Evolutionary conservation across 306 rosid genomes (phyloP).

Genomic region (Herpetospermum pedunculosum): DNA sequence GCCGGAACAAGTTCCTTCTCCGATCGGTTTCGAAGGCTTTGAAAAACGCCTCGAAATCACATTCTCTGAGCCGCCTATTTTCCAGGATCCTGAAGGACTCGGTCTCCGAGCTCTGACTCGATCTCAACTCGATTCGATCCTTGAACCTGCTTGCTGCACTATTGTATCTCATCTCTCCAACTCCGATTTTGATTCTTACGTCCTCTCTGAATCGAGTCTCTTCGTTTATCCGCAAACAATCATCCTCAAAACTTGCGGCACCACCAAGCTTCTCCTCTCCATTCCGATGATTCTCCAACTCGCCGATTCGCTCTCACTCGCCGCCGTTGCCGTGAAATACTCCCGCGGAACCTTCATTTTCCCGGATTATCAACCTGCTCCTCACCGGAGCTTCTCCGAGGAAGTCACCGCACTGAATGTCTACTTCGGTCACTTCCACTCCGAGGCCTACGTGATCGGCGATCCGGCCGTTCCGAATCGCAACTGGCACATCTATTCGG

Average conservation of each 20-base stretch:
- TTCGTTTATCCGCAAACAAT: slow-evolving; percentile 34
- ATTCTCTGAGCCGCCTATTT: slow-evolving; percentile 23
- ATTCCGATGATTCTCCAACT: slow-evolving; percentile 27
- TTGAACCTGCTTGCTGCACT: slow-evolving; percentile 47
- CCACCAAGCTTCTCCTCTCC: slow-evolving; percentile 41
- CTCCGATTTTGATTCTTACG: slow-evolving; percentile 45
- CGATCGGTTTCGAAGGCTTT: slow-evolving; percentile 54
- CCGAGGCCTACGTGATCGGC: slow-evolving; percentile 32
- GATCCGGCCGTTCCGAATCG: slow-evolving; percentile 21
- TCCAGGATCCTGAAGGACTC: slow-evolving; percentile 25
- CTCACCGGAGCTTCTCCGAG: slow-evolving; percentile 38
- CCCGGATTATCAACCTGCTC: slow-evolving; percentile 42
- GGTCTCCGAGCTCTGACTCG: slow-evolving; percentile 42
- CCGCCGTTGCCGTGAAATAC: slow-evolving; percentile 28
- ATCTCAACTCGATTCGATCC: slow-evolving; percentile 31
- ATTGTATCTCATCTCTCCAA: slow-evolving; percentile 36
- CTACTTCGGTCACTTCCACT: slow-evolving; percentile 22
- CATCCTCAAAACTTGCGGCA: slow-evolving; percentile 51
- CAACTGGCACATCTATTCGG: slow-evolving; percentile 46
- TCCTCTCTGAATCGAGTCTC: slow-evolving; percentile 59
- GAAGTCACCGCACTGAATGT: slow-evolving; percentile 31
- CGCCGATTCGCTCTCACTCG: slow-evolving; percentile 26
- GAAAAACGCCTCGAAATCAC: slow-evolving; percentile 50
- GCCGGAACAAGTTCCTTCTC: slow-evolving; percentile 12
- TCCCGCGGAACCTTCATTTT: slow-evolving; percentile 50